Evolutionary conservation across 2,329 filamentous ascomycete species (phyloP), one percentile per base, ranked within the genome.

Genomic region (Fusarium dlaminii): DNA sequence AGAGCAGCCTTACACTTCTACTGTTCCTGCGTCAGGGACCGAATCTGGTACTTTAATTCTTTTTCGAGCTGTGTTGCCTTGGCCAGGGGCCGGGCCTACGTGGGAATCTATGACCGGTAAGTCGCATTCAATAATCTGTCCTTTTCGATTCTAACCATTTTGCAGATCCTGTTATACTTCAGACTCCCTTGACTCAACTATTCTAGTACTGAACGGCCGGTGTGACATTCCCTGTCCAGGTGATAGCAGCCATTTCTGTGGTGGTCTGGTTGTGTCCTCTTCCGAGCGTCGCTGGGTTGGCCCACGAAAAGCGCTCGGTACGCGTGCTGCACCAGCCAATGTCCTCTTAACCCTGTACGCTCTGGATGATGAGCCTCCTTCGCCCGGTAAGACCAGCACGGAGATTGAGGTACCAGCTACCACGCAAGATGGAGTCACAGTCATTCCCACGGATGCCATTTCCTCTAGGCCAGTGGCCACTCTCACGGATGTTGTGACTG

Each of bases 141-240:
- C 1, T 29, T 5, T n/a, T 12, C 7, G 8, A 1, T 0, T 7
- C 55, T 57, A 8, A 46, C 6, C 3, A 24, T 0, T 10, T 1
- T 4, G 6, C 7, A 57, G 55, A n/a, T 57, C n/a, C 0, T 57
- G 55, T 7, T 46, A 57, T 14, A 39, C 55, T 2, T 45, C 55
- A 14, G 29, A 57, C 24, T 46, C 55, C 2, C 14, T 57, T 24
- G 39, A 46, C 6, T 27, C 55, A 9, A 36, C 55, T 11, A 46
- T 13, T 24, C 13, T 46, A 6, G 55, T 46, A 3, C 5, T 27
- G 13, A 20, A 27, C 11, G 29, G 40, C 5, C 39, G 20, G 6
- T 46, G 55, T 4, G 39, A 58, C 5, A 46, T 32, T 6, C 55
- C 40, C 6, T 58, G 40, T 17, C 55, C 29, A 3, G 18, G 18